Conservation (phyloP, 257 asterid species). For the Euphrasia confusa region DNA sequence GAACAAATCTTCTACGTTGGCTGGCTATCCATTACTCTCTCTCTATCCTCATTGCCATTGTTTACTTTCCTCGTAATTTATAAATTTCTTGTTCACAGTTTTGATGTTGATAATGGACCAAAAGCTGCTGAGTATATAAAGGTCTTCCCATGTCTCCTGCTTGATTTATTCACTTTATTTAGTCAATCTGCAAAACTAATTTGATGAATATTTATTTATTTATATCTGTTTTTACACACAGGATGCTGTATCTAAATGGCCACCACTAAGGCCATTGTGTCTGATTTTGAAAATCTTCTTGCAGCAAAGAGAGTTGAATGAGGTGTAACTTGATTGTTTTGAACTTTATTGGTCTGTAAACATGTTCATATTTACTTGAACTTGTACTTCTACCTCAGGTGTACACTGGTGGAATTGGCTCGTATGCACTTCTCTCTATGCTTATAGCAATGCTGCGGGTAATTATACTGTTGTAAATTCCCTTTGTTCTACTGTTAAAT, state of each 20-base stretch:
- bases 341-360: conserved; percentile 15
- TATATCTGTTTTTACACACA: conserved; percentile 23
- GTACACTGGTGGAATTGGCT: conserved; percentile 96
- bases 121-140: conserved; percentile 87
- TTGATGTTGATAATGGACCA: conserved; percentile 90
- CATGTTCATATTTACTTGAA: conserved; percentile 19
- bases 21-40: neutral
- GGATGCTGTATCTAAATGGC: conserved; percentile 80
- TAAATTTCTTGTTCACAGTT: conserved; percentile 43
- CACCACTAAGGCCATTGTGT: conserved; percentile 82
- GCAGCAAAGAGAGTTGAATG: conserved; percentile 95
- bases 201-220: neutral
- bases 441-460: conserved; percentile 93
- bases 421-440: conserved; percentile 94
- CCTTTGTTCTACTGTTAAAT: neutral
- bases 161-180: conserved; percentile 16
- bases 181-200: neutral
- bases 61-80: conserved; percentile 19
- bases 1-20: neutral
- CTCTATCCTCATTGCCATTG: neutral
- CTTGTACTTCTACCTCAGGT: conserved; percentile 48
- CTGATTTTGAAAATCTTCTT: conserved; percentile 85
- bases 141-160: conserved; percentile 35
- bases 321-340: conserved; percentile 40
- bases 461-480: conserved; percentile 21